A percentile compares a stretch with the other conserved stretches of the same genome.
phyloP scores from a whole-genome alignment of 768 basidiomycete genomes.

The Vishniacozyma victoriae region DNA sequence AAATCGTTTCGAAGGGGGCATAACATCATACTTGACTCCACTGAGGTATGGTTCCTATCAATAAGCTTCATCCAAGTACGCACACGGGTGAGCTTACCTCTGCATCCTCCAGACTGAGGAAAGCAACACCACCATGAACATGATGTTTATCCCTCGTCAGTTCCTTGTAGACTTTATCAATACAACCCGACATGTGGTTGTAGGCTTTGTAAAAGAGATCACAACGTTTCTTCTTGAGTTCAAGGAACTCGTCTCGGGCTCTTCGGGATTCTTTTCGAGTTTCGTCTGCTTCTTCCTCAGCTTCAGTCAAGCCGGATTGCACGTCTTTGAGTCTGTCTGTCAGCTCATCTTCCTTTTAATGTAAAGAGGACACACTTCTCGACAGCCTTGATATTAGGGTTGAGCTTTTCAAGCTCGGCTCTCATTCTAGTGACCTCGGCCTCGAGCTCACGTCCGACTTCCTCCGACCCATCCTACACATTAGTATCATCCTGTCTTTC shows the following conservation, averaged over 20 bases:
- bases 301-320: slow-evolving; percentile 71
- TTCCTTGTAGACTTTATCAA: slow-evolving; percentile 95
- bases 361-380: slow-evolving; percentile 62
- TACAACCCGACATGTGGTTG: slow-evolving; percentile 88
- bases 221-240: slow-evolving; percentile 67
- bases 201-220: slow-evolving; percentile 95
- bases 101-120: slow-evolving; percentile 88
- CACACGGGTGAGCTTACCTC: slow-evolving; percentile 57
- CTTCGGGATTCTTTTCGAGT: slow-evolving; percentile 80
- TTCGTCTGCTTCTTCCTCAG: slow-evolving; percentile 86
- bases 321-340: slow-evolving; percentile 45
- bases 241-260: slow-evolving; percentile 88
- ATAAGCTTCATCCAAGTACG: not conserved
- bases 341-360: not conserved
- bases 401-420: slow-evolving; percentile 78
- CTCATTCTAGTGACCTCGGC: slow-evolving; percentile 61
- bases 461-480: slow-evolving; percentile 19
- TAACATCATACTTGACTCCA: slow-evolving; percentile 97
- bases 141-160: slow-evolving; percentile 90
- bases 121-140: slow-evolving; percentile 91
- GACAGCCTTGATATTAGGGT: slow-evolving; percentile 94
- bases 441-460: slow-evolving; percentile 46
- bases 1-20: slow-evolving; percentile 99
- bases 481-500: not conserved
- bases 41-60: slow-evolving; percentile 70